Conservation (phyloP, 805 yeast genomes). For the Candida hungchunana region DNA sequence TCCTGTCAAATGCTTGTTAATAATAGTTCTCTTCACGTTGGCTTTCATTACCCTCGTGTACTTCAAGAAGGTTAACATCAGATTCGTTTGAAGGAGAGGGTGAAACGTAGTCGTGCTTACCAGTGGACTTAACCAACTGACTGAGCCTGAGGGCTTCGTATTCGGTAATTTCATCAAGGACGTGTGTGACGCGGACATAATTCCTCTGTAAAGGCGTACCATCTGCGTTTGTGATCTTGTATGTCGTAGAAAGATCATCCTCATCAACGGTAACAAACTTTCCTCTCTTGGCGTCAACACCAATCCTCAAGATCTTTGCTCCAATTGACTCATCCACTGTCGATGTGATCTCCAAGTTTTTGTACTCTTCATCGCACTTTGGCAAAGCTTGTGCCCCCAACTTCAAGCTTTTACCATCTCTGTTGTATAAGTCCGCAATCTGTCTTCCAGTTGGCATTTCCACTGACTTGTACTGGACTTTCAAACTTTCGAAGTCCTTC, state of each 20-base stretch:
- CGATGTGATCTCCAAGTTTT: slow-evolving; percentile 37
- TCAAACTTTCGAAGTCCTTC: slow-evolving; percentile 55
- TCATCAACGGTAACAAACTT: slow-evolving; percentile 41
- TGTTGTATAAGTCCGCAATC: slow-evolving; percentile 23
- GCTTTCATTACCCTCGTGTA: slow-evolving; percentile 3
- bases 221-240: slow-evolving; percentile 38
- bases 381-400: slow-evolving; percentile 26
- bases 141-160: slow-evolving; percentile 24
- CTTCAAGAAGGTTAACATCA: slow-evolving; percentile 13
- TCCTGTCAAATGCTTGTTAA: slow-evolving; percentile 8
- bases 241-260: slow-evolving; percentile 39
- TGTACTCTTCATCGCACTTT: slow-evolving; percentile 37
- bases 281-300: slow-evolving; percentile 47
- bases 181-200: slow-evolving; percentile 21
- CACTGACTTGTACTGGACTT: slow-evolving; percentile 39
- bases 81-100: background rate
- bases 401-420: slow-evolving; percentile 22
- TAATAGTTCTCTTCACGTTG: slow-evolving; percentile 5
- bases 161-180: slow-evolving; percentile 23
- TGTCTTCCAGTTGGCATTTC: slow-evolving; percentile 28
- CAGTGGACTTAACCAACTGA: slow-evolving; percentile 18
- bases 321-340: slow-evolving; percentile 41
- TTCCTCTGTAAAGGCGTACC: slow-evolving; percentile 32
- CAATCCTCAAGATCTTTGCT: slow-evolving; percentile 40
- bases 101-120: no score